Evolutionary conservation across 2,329 filamentous ascomycete species (phyloP).

Genomic region (Nothophoma quercina): DNA sequence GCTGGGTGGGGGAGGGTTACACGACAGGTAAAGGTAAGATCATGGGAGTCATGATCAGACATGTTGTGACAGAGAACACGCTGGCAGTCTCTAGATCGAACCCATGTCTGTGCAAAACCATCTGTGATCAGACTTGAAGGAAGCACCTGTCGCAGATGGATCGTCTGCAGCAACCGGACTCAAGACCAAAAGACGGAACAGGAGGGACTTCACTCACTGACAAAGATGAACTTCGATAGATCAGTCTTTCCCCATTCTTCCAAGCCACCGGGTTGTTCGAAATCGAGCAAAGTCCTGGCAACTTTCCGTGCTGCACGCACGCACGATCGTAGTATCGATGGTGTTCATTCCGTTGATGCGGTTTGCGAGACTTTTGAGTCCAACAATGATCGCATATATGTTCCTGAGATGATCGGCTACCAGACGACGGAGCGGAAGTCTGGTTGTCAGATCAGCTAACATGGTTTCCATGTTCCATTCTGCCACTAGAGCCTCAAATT

Average conservation of each 20-base stretch:
- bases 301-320: constrained; percentile 37
- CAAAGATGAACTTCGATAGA: constrained; percentile 18
- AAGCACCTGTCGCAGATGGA: too few species aligned
- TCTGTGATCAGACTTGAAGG: too few species aligned
- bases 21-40: too few species aligned
- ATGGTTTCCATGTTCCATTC: constrained; percentile 32
- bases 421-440: constrained; percentile 21
- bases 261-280: constrained; percentile 11
- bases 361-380: constrained; percentile 29
- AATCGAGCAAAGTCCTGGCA: constrained; percentile 29
- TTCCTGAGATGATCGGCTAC: constrained; percentile 37
- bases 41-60: too few species aligned
- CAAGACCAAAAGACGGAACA: too few species aligned
- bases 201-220: too few species aligned
- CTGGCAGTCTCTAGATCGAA: too few species aligned
- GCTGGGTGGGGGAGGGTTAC: too few species aligned
- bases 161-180: too few species aligned
- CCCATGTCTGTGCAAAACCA: too few species aligned
- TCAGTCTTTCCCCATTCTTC: neutral
- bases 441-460: constrained; percentile 15
- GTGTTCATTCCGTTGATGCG: constrained; percentile 1
- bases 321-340: constrained; percentile 26
- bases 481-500: constrained; percentile 28
- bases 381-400: constrained; percentile 36
- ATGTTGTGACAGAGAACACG: too few species aligned